Evolutionary conservation across 345 rosid species (phyloP).

Genomic region (Bretschneidera sinensis): DNA sequence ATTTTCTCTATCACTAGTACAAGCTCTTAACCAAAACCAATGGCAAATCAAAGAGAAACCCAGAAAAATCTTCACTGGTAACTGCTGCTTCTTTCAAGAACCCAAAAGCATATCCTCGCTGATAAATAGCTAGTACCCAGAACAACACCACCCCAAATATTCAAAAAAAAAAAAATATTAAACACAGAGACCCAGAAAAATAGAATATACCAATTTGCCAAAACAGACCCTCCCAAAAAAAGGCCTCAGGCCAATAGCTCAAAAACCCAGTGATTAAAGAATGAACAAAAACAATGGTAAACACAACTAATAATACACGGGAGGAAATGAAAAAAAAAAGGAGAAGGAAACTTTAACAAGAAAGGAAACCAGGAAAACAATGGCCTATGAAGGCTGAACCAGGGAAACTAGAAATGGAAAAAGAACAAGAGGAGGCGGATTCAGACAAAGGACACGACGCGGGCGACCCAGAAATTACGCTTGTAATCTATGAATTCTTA

Average conservation of each 20-base stretch:
- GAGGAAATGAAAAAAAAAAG: background rate
- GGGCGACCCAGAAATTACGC: background rate
- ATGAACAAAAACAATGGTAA: background rate
- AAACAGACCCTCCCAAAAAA: constrained; percentile 12
- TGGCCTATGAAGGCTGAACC: background rate
- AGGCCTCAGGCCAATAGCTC: constrained; percentile 17
- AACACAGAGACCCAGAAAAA: constrained; percentile 6
- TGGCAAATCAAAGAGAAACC: background rate
- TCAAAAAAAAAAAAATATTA: background rate
- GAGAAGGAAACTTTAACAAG: background rate
- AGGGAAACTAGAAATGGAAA: background rate
- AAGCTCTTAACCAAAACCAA: background rate
- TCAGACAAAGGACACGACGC: constrained; percentile 6
- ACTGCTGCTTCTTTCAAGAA: background rate
- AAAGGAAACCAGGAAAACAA: too few relatives aligned
- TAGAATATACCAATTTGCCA: background rate
- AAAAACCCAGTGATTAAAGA: constrained; percentile 17
- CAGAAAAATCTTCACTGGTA: background rate
- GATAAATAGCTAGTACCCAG: background rate
- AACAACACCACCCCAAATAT: background rate
- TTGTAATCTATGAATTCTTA: background rate
- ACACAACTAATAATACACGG: background rate
- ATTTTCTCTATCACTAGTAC: constrained; percentile 24
- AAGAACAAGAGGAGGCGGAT: background rate
- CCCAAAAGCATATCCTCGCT: background rate